Evolutionary conservation across 345 rosid species (phyloP).

Genomic region (Passiflora organensis): DNA sequence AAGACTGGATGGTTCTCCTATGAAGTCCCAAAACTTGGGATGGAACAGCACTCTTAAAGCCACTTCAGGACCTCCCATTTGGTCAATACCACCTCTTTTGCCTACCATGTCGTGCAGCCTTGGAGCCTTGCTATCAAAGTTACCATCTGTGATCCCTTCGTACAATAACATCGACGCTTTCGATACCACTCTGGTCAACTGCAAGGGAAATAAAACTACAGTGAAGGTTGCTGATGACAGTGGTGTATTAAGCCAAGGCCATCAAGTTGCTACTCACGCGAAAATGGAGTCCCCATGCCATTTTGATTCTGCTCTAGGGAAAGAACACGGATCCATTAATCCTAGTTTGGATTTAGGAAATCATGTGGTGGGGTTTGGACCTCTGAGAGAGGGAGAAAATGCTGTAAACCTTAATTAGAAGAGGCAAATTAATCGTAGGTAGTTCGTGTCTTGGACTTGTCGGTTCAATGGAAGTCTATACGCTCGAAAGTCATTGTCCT

Average conservation of each 20-base stretch:
- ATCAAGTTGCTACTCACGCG: not conserved
- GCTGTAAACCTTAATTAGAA: slow-evolving; percentile 22
- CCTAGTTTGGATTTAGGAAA: slow-evolving; percentile 2
- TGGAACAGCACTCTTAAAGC: slow-evolving; percentile 53
- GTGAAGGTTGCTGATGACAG: slow-evolving; percentile 7
- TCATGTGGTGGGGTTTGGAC: slow-evolving; percentile 17
- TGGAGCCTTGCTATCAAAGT: slow-evolving; percentile 48
- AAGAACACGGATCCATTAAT: not conserved
- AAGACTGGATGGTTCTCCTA: slow-evolving; percentile 21
- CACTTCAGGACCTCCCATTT: slow-evolving; percentile 27
- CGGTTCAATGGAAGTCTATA: too few species aligned
- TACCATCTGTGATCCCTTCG: slow-evolving; percentile 38
- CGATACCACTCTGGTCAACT: slow-evolving; percentile 19
- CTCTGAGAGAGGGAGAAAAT: slow-evolving; percentile 14
- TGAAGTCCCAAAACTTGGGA: slow-evolving; percentile 48
- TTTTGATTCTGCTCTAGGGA: slow-evolving; percentile 7
- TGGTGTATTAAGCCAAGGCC: slow-evolving; percentile 1
- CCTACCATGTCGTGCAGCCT: slow-evolving; percentile 44
- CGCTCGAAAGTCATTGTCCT: not conserved
- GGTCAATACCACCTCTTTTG: slow-evolving; percentile 44
- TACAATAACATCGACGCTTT: slow-evolving; percentile 24
- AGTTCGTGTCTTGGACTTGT: slow-evolving; percentile 5
- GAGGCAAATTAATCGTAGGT: slow-evolving; percentile 21
- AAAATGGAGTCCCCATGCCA: slow-evolving; percentile 8
- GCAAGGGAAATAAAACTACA: slow-evolving; percentile 3